Conservation (phyloP, 345 rosid species). For the Boechera divaricarpa region DNA sequence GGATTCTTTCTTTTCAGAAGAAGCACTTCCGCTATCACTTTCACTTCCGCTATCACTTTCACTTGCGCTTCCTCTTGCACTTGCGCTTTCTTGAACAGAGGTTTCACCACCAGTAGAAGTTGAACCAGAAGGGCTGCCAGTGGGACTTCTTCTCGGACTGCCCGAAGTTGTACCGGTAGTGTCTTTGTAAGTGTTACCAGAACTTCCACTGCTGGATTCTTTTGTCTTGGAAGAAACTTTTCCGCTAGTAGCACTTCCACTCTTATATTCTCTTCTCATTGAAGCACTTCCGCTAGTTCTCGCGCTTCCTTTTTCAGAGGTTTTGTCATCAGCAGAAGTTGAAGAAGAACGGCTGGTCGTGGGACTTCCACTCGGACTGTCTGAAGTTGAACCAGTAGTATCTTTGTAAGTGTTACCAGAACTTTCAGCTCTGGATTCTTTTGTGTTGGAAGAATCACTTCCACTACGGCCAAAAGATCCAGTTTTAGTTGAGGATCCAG, state of each 20-base stretch:
- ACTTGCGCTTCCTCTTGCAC: not conserved
- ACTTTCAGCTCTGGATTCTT: too few relatives aligned
- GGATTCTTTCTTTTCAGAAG: conserved; percentile 1
- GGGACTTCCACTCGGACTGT: too few relatives aligned
- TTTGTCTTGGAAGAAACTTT: not conserved
- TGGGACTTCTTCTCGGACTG: conserved; percentile 2
- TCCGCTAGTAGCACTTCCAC: not conserved
- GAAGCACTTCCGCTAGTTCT: not conserved
- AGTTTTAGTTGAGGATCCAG: too few relatives aligned
- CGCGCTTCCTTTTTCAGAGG: not conserved
- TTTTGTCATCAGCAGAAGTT: not conserved
- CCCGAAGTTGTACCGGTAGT: not conserved
- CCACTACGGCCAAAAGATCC: too few relatives aligned
- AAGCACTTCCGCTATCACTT: not conserved
- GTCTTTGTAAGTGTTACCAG: not conserved
- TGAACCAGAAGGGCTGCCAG: not conserved
- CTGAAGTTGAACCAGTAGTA: too few relatives aligned
- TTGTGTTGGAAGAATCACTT: too few relatives aligned
- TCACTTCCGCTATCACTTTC: not conserved
- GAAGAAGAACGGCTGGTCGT: too few relatives aligned
- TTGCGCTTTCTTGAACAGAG: conserved; percentile 1
- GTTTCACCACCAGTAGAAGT: not conserved
- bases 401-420: too few relatives aligned
- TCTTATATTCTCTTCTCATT: not conserved
- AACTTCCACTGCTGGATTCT: not conserved